phyloP scores from a whole-genome alignment of 2,329 filamentous ascomycete species.

The Fusarium nurragi region DNA sequence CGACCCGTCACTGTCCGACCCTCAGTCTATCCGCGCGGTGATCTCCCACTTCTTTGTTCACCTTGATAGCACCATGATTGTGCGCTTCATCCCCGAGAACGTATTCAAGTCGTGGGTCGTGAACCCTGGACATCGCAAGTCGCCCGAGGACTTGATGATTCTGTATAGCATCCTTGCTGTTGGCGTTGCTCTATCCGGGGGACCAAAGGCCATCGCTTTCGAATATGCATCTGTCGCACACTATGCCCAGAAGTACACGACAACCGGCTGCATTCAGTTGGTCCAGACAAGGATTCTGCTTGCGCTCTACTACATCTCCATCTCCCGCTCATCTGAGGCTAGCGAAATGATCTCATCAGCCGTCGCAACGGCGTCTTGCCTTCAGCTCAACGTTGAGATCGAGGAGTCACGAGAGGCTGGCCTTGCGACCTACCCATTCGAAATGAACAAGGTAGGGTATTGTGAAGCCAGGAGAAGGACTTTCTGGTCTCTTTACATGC shows the following conservation, averaged over 20 bases:
- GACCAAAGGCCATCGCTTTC: constrained; percentile 50
- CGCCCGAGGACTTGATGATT: constrained; percentile 57
- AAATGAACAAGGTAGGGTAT: constrained; percentile 65
- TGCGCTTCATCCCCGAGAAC: constrained; percentile 55
- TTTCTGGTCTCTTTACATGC: constrained; percentile 76
- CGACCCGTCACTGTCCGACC: constrained; percentile 59
- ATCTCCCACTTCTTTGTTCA: constrained; percentile 56
- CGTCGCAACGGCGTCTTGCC: constrained; percentile 65
- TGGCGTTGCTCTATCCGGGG: constrained; percentile 53
- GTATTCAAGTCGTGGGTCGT: constrained; percentile 52
- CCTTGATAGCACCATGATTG: constrained; percentile 53
- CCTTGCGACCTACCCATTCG: constrained; percentile 61
- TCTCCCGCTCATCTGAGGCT: constrained; percentile 66
- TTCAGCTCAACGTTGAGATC: constrained; percentile 72
- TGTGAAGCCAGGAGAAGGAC: constrained; percentile 75
- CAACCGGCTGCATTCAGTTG: constrained; percentile 61
- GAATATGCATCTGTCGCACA: constrained; percentile 63
- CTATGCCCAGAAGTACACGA: constrained; percentile 57
- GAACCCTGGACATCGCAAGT: constrained; percentile 50
- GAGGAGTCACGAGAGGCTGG: constrained; percentile 55
- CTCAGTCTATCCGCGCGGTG: constrained; percentile 52
- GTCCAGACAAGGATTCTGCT: constrained; percentile 75
- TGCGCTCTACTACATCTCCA: constrained; percentile 71
- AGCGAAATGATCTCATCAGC: constrained; percentile 72
- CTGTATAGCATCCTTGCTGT: constrained; percentile 56